Evolutionary conservation across 164 flowering plant genomes (phyloP).

Genomic region (Vitis rotundifolia): DNA sequence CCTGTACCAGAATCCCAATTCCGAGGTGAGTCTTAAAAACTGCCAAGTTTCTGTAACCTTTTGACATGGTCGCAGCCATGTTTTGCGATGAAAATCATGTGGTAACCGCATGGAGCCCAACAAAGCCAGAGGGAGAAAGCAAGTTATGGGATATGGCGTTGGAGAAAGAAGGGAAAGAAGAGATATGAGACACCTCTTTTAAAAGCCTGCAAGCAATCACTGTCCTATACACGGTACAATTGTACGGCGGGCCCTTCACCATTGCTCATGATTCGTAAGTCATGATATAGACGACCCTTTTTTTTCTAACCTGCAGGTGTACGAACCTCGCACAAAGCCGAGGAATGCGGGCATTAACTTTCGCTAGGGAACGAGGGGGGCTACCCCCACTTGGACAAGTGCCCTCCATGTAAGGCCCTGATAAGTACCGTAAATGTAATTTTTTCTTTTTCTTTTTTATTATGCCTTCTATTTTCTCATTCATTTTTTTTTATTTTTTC

Average conservation of each 20-base stretch:
- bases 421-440: too few relatives aligned
- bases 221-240: too few relatives aligned
- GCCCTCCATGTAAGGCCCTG: background rate
- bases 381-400: background rate
- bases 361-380: background rate
- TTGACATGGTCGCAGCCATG: background rate
- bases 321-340: conserved; percentile 12
- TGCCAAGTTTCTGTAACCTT: background rate
- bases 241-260: too few relatives aligned
- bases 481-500: too few relatives aligned
- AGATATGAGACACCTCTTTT: too few relatives aligned
- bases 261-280: too few relatives aligned
- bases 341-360: conserved; percentile 18
- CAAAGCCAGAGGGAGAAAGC: background rate
- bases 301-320: background rate
- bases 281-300: too few relatives aligned
- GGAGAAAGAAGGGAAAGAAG: too few relatives aligned
- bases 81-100: background rate
- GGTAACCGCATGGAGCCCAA: conserved; percentile 2
- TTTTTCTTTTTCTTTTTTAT: background rate
- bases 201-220: too few relatives aligned
- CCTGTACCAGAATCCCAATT: background rate
- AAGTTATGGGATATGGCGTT: background rate
- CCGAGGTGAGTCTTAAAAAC: too few relatives aligned
- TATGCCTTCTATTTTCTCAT: too few relatives aligned